Evolutionary conservation across 352 stramenopile species (phyloP).

Genomic region (Phytopythium litorale): DNA sequence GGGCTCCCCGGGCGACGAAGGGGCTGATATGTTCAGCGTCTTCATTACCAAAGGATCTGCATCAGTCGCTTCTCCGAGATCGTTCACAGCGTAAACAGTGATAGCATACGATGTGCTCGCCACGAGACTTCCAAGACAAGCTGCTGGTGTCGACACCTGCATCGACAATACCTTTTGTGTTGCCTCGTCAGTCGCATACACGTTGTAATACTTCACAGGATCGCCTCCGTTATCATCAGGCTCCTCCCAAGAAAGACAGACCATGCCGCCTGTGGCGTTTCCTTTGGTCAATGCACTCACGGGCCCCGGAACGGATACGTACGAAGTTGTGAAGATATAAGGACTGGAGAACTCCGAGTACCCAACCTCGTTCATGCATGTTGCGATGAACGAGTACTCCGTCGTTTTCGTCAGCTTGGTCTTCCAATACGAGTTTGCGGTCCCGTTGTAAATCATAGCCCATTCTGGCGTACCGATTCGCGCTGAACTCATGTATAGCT

Average conservation of each 20-base stretch:
- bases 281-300: slow-evolving; percentile 14
- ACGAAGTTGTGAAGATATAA: slow-evolving; percentile 32
- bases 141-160: neutral
- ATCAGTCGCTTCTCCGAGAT: slow-evolving; percentile 32
- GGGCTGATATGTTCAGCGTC: slow-evolving; percentile 23
- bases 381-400: slow-evolving; percentile 46
- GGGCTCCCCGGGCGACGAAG: slow-evolving; percentile 23
- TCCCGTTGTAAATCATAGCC: slow-evolving; percentile 42
- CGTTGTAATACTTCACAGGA: slow-evolving; percentile 32
- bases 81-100: slow-evolving; percentile 45
- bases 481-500: slow-evolving; percentile 46
- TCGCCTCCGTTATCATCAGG: slow-evolving; percentile 57
- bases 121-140: slow-evolving; percentile 34
- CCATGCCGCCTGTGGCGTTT: slow-evolving; percentile 31
- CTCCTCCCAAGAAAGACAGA: slow-evolving; percentile 33
- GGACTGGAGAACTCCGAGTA: slow-evolving; percentile 30
- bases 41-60: slow-evolving; percentile 15
- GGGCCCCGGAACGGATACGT: slow-evolving; percentile 47
- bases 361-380: slow-evolving; percentile 41
- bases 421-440: slow-evolving; percentile 40
- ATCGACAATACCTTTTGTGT: slow-evolving; percentile 5
- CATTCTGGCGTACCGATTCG: slow-evolving; percentile 13
- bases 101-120: slow-evolving; percentile 42
- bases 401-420: slow-evolving; percentile 41
- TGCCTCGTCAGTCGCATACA: slow-evolving; percentile 18